Evolutionary conservation across 1,284 basidiomycete genomes (phyloP), one percentile per base, ranked within the genome.

Genomic region (Fomitopsis pinicola): DNA sequence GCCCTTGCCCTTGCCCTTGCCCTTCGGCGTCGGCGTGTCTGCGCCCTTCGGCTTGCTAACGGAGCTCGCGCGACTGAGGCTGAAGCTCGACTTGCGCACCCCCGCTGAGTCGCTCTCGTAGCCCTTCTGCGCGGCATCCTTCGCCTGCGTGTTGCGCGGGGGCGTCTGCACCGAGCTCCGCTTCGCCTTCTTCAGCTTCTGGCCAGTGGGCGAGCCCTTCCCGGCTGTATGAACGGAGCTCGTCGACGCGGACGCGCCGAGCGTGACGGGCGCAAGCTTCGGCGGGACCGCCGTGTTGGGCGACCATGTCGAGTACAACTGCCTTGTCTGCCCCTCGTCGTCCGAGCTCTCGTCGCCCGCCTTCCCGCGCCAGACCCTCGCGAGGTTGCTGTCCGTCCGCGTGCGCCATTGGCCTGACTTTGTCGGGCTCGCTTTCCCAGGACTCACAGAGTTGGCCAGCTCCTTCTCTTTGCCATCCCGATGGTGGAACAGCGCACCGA

Each of bases 381-480:
- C 73, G 52, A 84, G 62, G 66, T 86, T 82, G 67, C 69, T 74
- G 63, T 82, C 81, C 28, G 80, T 84, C 54, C 83, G 71, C 42
- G 79, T 82, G 52, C 75, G 72, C 82, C 82, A 83, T 28, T 69
- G 57, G 7, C 53, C 57, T 14, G 64, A 17, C 17, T 64, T 50
- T 48, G 4, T 62, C 48, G 14, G 62, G 58, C 30, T 45, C 44
- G 35, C 70, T 67, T 60, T 54, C 35, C 52, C 19, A 1, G 52
- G 52, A 30, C 35, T 38, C 35, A 26, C 1, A 15, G 61, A 62
- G 19, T 58, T 44, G 44, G 64, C 64, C 36, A 60, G 14, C 52
- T 40, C 35, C 45, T 53, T 52, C 26, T 36, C 57, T 50, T 52
- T 57, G 14, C 22, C 26, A 52, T 59, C 46, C 4, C 54, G 59